A percentile compares a stretch with the other conserved stretches of the same genome.
Conservation (phyloP, 768 basidiomycete genomes). For the Mycena olivaceomarginata region DNA sequence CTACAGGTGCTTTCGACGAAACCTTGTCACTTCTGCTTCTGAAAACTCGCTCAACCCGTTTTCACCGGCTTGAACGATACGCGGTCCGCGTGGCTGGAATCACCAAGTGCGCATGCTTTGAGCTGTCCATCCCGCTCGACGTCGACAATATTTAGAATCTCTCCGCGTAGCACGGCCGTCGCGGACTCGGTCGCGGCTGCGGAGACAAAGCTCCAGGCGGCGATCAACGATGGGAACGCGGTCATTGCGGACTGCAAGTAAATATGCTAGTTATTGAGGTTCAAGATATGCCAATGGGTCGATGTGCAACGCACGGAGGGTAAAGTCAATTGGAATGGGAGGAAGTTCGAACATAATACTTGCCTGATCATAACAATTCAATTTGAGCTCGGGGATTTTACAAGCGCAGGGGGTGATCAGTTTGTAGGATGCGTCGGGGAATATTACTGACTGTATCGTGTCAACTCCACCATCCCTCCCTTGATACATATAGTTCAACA, state of each 20-base stretch:
- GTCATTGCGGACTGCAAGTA: slow-evolving; percentile 38
- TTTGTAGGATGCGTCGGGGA: too few species aligned
- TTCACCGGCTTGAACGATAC: slow-evolving; percentile 34
- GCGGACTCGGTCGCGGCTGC: slow-evolving; percentile 6
- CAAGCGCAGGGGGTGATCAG: too few species aligned
- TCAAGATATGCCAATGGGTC: not conserved
- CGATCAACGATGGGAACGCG: slow-evolving; percentile 33
- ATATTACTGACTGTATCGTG: too few species aligned
- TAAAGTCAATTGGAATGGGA: not conserved
- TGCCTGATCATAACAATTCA: too few species aligned
- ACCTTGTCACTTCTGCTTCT: slow-evolving; percentile 17
- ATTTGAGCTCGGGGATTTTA: too few species aligned
- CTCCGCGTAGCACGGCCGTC: slow-evolving; percentile 12
- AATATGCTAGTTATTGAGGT: not conserved
- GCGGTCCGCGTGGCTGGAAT: slow-evolving; percentile 40
- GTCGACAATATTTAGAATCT: not conserved
- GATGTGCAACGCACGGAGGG: not conserved
- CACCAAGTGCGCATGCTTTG: slow-evolving; percentile 14
- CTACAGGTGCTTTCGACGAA: slow-evolving; percentile 30
- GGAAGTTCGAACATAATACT: not conserved
- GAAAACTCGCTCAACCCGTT: too few species aligned
- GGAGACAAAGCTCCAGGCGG: slow-evolving; percentile 3
- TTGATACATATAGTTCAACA: too few species aligned
- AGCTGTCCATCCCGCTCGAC: not conserved
- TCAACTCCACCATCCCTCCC: too few species aligned